Conservation (phyloP, 768 basidiomycete species). For the Termitomyces sp. region DNA sequence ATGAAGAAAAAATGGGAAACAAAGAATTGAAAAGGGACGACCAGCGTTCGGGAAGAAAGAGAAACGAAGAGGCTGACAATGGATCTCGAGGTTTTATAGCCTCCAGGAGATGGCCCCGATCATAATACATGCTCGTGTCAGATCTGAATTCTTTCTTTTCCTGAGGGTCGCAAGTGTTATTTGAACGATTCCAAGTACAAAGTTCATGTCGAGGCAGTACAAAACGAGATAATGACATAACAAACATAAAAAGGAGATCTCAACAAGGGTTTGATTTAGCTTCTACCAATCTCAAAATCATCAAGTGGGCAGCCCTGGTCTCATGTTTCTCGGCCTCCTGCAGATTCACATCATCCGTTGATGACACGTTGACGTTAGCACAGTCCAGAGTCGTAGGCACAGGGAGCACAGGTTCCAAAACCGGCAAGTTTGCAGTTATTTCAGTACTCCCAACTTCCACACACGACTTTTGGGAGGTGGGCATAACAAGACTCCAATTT, state of each 20-base stretch:
- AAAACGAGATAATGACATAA: not conserved
- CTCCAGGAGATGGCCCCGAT: not conserved
- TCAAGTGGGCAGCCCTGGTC: slow-evolving; percentile 1
- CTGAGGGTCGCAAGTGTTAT: no score
- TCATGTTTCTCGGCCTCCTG: not conserved
- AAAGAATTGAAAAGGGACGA: slow-evolving; percentile 5
- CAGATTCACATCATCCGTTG: not conserved
- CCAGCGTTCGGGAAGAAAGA: slow-evolving; percentile 15
- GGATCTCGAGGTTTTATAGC: slow-evolving; percentile 2
- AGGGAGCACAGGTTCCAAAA: slow-evolving; percentile 3
- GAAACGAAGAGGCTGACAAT: slow-evolving; percentile 13
- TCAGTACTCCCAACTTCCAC: not conserved
- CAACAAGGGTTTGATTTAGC: not conserved
- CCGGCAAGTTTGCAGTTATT: slow-evolving; percentile 2
- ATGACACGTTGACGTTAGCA: not conserved
- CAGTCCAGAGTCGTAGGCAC: slow-evolving; percentile 5
- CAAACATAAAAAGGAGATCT: not conserved
- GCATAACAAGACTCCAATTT: slow-evolving; percentile 12
- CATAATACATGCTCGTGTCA: not conserved
- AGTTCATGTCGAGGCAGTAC: not conserved
- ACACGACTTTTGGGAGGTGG: not conserved
- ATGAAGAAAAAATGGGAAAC: not conserved
- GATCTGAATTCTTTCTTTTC: not conserved
- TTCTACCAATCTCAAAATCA: slow-evolving; percentile 15
- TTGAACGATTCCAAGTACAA: not conserved